phyloP scores from a whole-genome alignment of 2,329 filamentous ascomycete genomes.

The Fusarium mundagurra region DNA sequence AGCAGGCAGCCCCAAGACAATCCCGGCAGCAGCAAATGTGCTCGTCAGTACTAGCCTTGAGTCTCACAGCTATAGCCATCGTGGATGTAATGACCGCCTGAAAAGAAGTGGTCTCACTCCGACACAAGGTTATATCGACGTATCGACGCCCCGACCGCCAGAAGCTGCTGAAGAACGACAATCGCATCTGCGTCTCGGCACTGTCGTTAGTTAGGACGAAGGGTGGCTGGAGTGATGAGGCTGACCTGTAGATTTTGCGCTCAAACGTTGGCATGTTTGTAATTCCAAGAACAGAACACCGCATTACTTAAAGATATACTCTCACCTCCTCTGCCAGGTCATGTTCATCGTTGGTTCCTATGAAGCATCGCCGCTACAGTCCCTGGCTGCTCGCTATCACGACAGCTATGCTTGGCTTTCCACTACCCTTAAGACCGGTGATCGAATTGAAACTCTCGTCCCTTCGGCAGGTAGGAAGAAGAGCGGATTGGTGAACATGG shows the following conservation, averaged over 20 bases:
- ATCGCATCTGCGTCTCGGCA: rapidly evolving
- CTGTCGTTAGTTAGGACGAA: conserved; percentile 1
- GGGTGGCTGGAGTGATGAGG: conserved; percentile 3
- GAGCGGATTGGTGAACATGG: not conserved
- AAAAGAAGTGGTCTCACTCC: not conserved
- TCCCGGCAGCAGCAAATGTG: rapidly evolving
- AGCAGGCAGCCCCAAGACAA: no score
- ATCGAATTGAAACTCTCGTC: conserved; percentile 98
- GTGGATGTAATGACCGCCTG: rapidly evolving
- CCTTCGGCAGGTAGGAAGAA: not conserved
- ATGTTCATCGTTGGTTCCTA: rapidly evolving
- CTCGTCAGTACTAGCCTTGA: rapidly evolving
- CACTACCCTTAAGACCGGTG: conserved; percentile 88
- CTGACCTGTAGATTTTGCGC: conserved; percentile 89
- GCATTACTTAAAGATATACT: rapidly evolving
- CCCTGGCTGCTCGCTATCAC: conserved; percentile 66
- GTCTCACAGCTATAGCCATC: not conserved
- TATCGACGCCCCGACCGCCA: not conserved
- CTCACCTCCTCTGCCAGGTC: not conserved
- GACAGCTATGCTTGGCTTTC: conserved; percentile 98
- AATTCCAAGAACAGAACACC: conserved; percentile 93
- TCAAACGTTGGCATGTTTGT: conserved; percentile 96
- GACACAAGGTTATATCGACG: not conserved
- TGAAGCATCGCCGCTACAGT: not conserved
- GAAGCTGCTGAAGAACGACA: rapidly evolving